These are phyloP conservation scores for Daldinia concentrica DNA, from an alignment of 495 filamentous ascomycete species.

Conservation along the genomic window DNA sequence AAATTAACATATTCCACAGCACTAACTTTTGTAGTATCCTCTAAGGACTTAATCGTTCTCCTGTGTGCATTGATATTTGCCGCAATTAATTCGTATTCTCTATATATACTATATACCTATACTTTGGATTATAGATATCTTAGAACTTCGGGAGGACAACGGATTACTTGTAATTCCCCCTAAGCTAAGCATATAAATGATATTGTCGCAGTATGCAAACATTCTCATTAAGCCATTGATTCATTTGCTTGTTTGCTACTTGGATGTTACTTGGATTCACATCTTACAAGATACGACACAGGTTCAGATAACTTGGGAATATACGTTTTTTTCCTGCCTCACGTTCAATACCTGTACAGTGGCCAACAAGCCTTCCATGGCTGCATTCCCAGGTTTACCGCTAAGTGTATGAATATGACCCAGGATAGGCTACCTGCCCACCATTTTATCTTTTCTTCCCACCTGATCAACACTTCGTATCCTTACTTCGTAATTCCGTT, in stretches of 20 bases:
- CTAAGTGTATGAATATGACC: conserved; percentile 11
- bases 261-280: neutral
- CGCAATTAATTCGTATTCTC: neutral
- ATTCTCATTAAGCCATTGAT: neutral
- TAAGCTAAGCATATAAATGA: neutral
- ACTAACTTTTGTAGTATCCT: neutral
- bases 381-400: conserved; percentile 12
- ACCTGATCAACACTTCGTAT: neutral
- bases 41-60: neutral
- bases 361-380: conserved; percentile 18
- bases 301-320: conserved; percentile 5
- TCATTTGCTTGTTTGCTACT: neutral
- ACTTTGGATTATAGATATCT: neutral
- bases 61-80: neutral
- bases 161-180: neutral
- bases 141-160: neutral
- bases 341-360: conserved; percentile 28
- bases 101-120: neutral
- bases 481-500: neutral
- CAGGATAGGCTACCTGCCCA: conserved; percentile 2
- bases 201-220: neutral
- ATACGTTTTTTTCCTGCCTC: conserved; percentile 21
- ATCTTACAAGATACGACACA: neutral
- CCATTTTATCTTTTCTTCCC: conserved; percentile 15
- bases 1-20: neutral